These are phyloP conservation scores for Maudiozyma serrabonitensis DNA, from an alignment of 805 yeast species.

Conservation along the genomic window DNA sequence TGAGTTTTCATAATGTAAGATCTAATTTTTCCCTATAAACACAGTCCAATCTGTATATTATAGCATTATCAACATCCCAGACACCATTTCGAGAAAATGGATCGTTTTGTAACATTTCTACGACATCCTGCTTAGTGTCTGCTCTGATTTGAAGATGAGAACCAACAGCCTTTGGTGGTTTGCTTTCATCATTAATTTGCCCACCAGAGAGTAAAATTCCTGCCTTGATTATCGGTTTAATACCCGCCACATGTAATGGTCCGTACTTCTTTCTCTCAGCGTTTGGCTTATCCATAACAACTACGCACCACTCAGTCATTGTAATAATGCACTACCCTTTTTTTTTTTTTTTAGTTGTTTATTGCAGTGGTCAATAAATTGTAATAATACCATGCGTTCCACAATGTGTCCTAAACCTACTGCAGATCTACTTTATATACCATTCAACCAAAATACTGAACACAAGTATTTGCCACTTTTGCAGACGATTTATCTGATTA, in stretches of 20 bases:
- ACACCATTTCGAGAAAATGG: background rate
- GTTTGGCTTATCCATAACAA: background rate
- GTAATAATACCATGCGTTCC: too few relatives aligned
- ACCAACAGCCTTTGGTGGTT: background rate
- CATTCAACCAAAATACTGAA: too few relatives aligned
- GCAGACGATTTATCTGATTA: too few relatives aligned
- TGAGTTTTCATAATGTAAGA: background rate
- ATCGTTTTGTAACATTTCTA: background rate
- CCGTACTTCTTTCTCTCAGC: background rate
- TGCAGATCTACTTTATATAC: too few relatives aligned
- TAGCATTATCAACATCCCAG: background rate
- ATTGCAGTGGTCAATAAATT: too few relatives aligned
- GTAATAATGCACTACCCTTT: background rate
- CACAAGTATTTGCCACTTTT: too few relatives aligned
- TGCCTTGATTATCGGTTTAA: background rate
- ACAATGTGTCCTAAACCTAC: too few relatives aligned
- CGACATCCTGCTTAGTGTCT: background rate
- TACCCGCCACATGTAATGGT: background rate
- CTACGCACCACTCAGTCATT: background rate
- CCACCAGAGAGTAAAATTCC: background rate
- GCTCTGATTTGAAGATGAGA: background rate
- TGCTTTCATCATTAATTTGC: background rate
- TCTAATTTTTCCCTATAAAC: background rate
- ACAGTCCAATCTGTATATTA: background rate
- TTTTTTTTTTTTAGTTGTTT: too few relatives aligned